Conservation (phyloP, 2,329 filamentous ascomycete genomes). For the Colletotrichum orbiculare region DNA sequence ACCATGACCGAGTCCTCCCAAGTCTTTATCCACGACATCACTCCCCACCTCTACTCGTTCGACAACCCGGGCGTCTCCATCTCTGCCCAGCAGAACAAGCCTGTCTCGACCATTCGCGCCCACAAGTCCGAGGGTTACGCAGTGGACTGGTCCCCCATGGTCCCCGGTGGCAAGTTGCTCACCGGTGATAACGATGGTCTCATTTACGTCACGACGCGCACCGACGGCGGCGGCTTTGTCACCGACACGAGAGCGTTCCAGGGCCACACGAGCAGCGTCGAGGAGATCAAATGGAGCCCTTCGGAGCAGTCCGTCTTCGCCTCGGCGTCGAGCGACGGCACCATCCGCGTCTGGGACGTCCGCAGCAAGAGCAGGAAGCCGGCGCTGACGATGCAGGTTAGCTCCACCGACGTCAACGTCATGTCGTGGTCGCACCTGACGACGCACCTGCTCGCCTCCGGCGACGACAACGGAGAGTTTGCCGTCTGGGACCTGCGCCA, state of each 20-base stretch:
- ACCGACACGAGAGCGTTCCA: conserved; percentile 86
- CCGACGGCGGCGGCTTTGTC: conserved; percentile 88
- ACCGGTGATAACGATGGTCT: conserved; percentile 92
- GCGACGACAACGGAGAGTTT: conserved; percentile 94
- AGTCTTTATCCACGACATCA: conserved; percentile 94
- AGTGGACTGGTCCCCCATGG: conserved; percentile 92
- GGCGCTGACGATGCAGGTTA: conserved; percentile 88
- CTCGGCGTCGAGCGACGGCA: conserved; percentile 93
- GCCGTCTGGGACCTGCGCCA: conserved; percentile 95
- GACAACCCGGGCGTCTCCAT: conserved; percentile 87
- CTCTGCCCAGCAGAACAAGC: conserved; percentile 86
- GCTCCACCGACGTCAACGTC: conserved; percentile 90
- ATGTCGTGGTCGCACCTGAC: conserved; percentile 95
- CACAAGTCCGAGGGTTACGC: conserved; percentile 96
- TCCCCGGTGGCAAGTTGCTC: conserved; percentile 84
- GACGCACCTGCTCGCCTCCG: conserved; percentile 88
- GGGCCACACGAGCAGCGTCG: conserved; percentile 86
- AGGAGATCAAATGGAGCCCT: conserved; percentile 97
- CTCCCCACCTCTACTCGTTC: conserved; percentile 87
- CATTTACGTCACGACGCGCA: conserved; percentile 89
- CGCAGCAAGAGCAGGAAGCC: conserved; percentile 89
- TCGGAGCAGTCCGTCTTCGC: conserved; percentile 94
- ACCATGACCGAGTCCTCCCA: conserved; percentile 92
- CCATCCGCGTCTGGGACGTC: conserved; percentile 95
- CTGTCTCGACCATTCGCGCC: conserved; percentile 85